Conservation (phyloP, 257 asterid species). For the Petunia secreta region DNA sequence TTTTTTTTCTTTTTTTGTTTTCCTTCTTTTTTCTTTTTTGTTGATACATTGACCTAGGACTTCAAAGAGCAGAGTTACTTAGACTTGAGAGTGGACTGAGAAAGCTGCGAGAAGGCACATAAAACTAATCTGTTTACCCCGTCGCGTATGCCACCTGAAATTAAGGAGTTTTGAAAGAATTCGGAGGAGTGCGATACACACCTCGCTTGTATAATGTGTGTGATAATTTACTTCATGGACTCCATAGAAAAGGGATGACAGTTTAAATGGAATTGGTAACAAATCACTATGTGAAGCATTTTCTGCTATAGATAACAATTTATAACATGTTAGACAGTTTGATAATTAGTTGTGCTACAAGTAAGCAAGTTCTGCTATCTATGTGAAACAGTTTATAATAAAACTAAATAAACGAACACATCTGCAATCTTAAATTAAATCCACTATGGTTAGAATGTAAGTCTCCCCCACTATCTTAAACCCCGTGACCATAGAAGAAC, state of each 20-base stretch:
- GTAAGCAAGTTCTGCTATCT: neutral
- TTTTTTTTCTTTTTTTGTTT: no score
- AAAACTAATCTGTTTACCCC: neutral
- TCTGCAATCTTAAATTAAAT: neutral
- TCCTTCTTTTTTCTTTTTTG: no score
- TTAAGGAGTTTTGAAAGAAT: neutral
- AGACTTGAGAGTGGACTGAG: no score
- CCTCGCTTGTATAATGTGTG: neutral
- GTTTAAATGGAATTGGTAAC: neutral
- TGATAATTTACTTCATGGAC: neutral
- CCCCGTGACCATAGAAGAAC: no score
- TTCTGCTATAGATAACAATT: neutral
- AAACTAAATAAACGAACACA: neutral
- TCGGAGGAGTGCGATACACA: neutral
- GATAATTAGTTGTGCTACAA: neutral
- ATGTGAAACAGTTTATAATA: neutral
- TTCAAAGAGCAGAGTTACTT: no score
- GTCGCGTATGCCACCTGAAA: neutral
- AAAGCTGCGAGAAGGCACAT: neutral
- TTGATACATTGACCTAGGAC: no score
- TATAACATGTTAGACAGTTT: neutral
- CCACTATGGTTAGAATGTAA: neutral
- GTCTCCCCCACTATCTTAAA: no score
- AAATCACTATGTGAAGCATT: neutral
- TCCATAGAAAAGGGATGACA: neutral